These are phyloP conservation scores for Globisporangium mamillatum DNA, from an alignment of 352 stramenopile genomes.

Conservation along the genomic window DNA sequence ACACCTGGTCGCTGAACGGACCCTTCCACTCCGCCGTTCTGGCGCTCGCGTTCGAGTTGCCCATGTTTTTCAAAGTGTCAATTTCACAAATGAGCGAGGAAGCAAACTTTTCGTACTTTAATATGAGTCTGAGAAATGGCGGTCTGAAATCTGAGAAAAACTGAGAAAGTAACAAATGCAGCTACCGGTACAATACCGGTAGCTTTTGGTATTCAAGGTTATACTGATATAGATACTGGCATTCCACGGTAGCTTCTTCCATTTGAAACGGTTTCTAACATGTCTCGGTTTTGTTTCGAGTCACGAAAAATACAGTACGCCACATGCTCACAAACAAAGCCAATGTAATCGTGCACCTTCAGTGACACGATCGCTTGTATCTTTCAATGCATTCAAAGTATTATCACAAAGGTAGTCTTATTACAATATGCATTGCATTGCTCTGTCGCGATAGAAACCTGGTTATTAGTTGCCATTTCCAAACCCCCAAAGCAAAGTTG, in stretches of 20 bases:
- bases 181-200: too few relatives aligned
- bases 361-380: background rate
- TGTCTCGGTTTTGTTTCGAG: background rate
- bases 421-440: too few relatives aligned
- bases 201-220: too few relatives aligned
- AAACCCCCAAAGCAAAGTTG: background rate
- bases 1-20: constrained; percentile 75
- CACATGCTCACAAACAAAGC: background rate
- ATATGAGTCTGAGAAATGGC: background rate
- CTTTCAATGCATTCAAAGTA: too few relatives aligned
- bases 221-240: background rate
- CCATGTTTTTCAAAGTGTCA: constrained; percentile 28
- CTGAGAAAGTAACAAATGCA: background rate
- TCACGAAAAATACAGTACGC: background rate
- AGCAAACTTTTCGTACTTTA: background rate
- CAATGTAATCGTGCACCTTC: background rate
- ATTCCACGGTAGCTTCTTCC: background rate
- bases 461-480: background rate
- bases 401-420: too few relatives aligned
- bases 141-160: background rate
- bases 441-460: background rate
- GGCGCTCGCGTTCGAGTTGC: constrained; percentile 26
- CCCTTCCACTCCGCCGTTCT: constrained; percentile 57
- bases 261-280: background rate
- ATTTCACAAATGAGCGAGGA: background rate